Evolutionary conservation across 495 filamentous ascomycete species (phyloP), one percentile per base, ranked within the genome.

Genomic region (Talaromyces proteolyticus): DNA sequence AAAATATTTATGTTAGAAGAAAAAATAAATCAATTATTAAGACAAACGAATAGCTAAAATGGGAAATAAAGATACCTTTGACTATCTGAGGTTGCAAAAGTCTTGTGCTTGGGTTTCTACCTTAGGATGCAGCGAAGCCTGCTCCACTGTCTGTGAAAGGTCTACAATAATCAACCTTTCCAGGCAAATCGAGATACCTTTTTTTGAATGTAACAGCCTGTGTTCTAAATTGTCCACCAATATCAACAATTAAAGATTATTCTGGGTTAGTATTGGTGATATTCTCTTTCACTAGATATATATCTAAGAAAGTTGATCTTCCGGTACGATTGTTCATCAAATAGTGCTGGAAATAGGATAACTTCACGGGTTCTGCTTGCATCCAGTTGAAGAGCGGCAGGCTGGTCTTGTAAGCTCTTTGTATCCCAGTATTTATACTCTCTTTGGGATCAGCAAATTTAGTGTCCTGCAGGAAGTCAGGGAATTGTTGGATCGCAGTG

Each of bases 121-220:
- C 8, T 47, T 39, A 14, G 47, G 37, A 41, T 16, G 12, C 14
- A 6, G 22, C 16, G 34, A 14, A n/a, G 60, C 56, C 14, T 64
- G 53, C 3, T 49, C 59, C 0, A 72, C 50, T 1, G 70, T 64
- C 7, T 55, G 54, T 0, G 66, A 64, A 3, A 73, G 51, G 53
- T 77, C 74, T 47, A 77, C 65, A 5, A 78, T 47, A 19, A 76
- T 53, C n/a, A 20, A 74, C 26, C 0, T 61, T 56, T 0, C 73
- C 74, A 0, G 59, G 55, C 2, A 59, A 41, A 21, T 62, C 16
- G 7, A 68, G 59, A 47, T 53, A 59, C n/a, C 44, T 41, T 34
- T 29, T 11, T 21, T 40, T 38, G n/a, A 59, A 53, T 3, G 20
- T 23, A 2, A 23, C 51, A 16, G 47, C 8, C 17, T 59, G 41